Conservation (phyloP, 176 grass and related monocot genomes). For the Melocanna baccifera region DNA sequence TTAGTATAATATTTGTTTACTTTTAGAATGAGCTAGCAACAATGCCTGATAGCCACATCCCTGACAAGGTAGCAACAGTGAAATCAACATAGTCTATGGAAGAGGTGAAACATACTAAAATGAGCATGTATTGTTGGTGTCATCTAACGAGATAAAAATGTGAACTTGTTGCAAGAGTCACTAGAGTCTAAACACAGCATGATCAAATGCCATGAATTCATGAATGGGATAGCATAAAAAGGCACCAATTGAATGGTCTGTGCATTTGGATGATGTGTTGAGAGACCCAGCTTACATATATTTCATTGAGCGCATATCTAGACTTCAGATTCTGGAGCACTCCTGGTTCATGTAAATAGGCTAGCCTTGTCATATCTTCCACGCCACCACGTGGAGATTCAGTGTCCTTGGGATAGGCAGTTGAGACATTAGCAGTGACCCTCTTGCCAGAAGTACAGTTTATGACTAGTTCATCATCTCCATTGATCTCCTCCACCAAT, state of each 20-base stretch:
- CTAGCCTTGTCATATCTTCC: slow-evolving; percentile 92
- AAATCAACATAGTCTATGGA: background rate
- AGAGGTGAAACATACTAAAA: background rate
- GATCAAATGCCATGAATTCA: background rate
- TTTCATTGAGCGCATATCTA: slow-evolving; percentile 75
- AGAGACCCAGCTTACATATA: slow-evolving; percentile 70
- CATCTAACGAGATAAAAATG: background rate
- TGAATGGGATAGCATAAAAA: background rate
- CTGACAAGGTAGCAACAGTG: background rate
- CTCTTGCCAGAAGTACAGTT: slow-evolving; percentile 72
- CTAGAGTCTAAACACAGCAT: background rate
- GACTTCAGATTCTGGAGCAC: slow-evolving; percentile 88
- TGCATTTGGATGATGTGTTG: background rate
- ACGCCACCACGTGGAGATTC: slow-evolving; percentile 76
- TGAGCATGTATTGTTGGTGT: background rate
- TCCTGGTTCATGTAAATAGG: slow-evolving; percentile 87
- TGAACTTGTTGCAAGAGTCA: slow-evolving; percentile 2
- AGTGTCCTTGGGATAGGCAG: slow-evolving; percentile 70
- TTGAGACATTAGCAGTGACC: slow-evolving; percentile 47
- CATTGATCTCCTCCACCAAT: slow-evolving; percentile 58
- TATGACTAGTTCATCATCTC: slow-evolving; percentile 48
- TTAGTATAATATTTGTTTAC: background rate
- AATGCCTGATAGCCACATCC: background rate
- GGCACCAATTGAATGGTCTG: background rate
- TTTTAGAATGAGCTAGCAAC: background rate